These are phyloP conservation scores for Auriscalpium orientale DNA, from an alignment of 768 basidiomycete species.

Conservation along the genomic window DNA sequence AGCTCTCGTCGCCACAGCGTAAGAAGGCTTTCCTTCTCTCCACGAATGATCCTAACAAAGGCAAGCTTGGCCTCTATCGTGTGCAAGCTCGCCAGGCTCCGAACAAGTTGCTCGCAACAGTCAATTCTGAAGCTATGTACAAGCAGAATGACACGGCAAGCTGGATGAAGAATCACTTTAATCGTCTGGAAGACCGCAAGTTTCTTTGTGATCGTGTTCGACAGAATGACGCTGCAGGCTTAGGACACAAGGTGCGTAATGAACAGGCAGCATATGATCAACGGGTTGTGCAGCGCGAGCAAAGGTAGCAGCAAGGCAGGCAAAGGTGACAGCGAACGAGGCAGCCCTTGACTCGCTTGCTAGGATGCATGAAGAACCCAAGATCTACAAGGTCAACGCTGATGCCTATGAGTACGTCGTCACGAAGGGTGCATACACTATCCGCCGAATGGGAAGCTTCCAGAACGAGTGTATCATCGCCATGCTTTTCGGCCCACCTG, in stretches of 20 bases:
- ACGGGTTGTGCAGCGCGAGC: not conserved
- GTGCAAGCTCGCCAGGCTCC: not conserved
- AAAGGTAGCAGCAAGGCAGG: not conserved
- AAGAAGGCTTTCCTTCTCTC: not conserved
- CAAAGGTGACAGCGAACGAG: not conserved
- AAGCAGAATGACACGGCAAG: not conserved
- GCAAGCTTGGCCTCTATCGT: not conserved
- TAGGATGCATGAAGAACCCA: no score
- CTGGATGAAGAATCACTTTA: not conserved
- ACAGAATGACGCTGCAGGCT: not conserved
- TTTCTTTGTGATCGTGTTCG: not conserved
- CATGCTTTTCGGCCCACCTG: no score
- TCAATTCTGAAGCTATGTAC: not conserved
- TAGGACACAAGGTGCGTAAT: not conserved
- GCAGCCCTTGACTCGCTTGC: not conserved
- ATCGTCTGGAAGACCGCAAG: not conserved
- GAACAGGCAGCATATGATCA: not conserved
- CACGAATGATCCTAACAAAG: not conserved
- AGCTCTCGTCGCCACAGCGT: not conserved
- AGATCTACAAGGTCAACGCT: no score
- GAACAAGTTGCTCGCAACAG: not conserved
- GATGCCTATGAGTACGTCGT: no score
- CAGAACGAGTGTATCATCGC: no score
- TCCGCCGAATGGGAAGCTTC: no score
- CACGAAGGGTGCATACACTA: no score